Conservation (phyloP, 139 green algal genomes). For the Gonium pectorale region DNA sequence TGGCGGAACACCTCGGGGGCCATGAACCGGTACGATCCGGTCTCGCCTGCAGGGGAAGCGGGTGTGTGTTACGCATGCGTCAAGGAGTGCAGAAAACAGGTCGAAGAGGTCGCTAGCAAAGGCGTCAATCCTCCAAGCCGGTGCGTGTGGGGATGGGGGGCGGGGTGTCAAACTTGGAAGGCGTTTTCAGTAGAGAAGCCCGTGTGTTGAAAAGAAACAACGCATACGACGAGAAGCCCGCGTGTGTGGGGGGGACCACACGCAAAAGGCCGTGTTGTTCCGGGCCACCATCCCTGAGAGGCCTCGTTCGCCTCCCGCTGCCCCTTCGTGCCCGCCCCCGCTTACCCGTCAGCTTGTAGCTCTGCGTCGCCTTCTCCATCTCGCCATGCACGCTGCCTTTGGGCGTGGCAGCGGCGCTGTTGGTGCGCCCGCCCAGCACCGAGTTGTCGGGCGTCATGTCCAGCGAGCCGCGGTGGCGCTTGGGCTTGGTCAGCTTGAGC, state of each 20-base stretch:
- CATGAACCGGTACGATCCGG: conserved; percentile 81
- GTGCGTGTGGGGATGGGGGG: neutral
- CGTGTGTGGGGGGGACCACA: no score
- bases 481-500: conserved; percentile 67
- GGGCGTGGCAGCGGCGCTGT: neutral
- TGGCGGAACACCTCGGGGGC: conserved; percentile 80
- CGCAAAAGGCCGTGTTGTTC: no score
- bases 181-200: no score
- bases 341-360: conserved; percentile 61
- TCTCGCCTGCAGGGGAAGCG: conserved; percentile 69
- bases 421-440: conserved; percentile 12
- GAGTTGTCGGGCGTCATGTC: conserved; percentile 36
- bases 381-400: neutral
- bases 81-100: no score
- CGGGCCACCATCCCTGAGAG: no score
- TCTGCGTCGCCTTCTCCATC: neutral
- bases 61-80: neutral
- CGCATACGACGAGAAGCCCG: no score
- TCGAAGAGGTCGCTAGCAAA: no score
- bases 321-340: no score
- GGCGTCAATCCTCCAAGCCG: no score
- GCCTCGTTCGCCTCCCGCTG: no score
- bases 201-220: no score
- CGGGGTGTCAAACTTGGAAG: no score
- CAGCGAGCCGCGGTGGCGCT: conserved; percentile 26